Conservation (phyloP, 2,329 filamentous ascomycete genomes). For the Exophiala aquamarina region DNA sequence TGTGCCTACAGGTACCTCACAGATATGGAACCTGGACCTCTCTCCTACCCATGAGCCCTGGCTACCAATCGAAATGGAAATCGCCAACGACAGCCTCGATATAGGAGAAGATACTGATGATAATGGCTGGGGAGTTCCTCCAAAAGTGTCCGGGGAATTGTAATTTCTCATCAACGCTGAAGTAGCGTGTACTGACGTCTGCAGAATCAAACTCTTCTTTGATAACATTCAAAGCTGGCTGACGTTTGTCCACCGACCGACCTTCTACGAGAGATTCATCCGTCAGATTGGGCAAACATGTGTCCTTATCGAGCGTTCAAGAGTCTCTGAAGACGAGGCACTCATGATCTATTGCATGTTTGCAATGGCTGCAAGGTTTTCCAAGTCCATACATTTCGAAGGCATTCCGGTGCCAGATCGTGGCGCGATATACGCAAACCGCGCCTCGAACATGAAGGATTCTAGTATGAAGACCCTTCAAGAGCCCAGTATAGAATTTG, state of each 20-base stretch:
- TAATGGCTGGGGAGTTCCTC: constrained; percentile 9
- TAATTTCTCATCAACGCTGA: neutral
- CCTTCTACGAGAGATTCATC: constrained; percentile 4
- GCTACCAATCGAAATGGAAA: neutral
- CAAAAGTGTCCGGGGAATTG: constrained; percentile 3
- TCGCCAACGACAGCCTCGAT: neutral
- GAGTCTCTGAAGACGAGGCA: neutral
- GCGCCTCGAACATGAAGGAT: constrained; percentile 9
- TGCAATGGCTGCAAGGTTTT: constrained; percentile 7
- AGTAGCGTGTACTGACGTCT: neutral
- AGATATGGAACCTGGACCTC: neutral
- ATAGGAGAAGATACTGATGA: neutral
- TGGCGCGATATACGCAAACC: neutral
- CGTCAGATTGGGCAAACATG: neutral
- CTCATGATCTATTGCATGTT: constrained; percentile 12
- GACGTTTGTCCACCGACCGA: constrained; percentile 2
- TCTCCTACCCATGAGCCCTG: neutral
- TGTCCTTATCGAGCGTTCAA: neutral
- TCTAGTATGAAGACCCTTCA: constrained; percentile 3
- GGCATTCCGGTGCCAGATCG: neutral
- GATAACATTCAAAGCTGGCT: constrained; percentile 5
- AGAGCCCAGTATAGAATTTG: constrained; percentile 7
- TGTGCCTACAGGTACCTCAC: neutral
- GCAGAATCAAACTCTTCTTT: constrained; percentile 6
- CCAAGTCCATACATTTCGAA: neutral